phyloP scores from a whole-genome alignment of 768 basidiomycete genomes.

The Agrocybe praecox region DNA sequence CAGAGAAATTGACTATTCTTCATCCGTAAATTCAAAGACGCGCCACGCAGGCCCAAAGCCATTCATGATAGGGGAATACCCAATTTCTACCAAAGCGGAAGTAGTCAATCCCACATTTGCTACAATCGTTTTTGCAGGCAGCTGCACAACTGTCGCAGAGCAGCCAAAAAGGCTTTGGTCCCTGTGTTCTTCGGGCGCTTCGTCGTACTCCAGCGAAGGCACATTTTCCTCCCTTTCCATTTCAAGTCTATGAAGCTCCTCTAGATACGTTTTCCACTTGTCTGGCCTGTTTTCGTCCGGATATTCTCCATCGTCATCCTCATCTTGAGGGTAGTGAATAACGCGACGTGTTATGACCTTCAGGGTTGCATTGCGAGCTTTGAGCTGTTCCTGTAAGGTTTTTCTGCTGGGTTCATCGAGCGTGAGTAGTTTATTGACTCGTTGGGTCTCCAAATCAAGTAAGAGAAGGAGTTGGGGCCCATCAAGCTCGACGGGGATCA shows the following conservation, averaged over 20 bases:
- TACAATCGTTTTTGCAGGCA: background rate
- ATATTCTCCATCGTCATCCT: slow-evolving; percentile 20
- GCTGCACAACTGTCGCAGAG: background rate
- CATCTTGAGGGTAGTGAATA: slow-evolving; percentile 29
- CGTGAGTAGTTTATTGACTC: slow-evolving; percentile 10
- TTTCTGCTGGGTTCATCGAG: slow-evolving; percentile 9
- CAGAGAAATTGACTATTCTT: background rate
- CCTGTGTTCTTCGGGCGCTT: slow-evolving; percentile 11
- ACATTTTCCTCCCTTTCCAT: slow-evolving; percentile 1
- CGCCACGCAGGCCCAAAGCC: background rate
- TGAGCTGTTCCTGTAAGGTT: slow-evolving; percentile 4
- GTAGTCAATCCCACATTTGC: background rate
- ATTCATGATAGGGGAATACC: background rate
- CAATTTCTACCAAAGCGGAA: background rate
- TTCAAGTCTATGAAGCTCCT: background rate
- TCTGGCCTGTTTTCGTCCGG: background rate
- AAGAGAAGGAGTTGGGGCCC: slow-evolving; percentile 7
- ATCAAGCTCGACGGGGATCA: background rate
- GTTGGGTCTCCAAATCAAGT: slow-evolving; percentile 11
- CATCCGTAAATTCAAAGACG: background rate
- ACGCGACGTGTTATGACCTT: slow-evolving; percentile 15
- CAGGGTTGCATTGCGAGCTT: slow-evolving; percentile 3
- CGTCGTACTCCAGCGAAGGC: slow-evolving; percentile 1
- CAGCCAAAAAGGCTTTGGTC: background rate
- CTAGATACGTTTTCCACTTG: background rate